A percentile compares a stretch with the other conserved stretches of the same genome.
phyloP scores from a whole-genome alignment of 768 basidiomycete genomes.

The Rhizopogon rudus region DNA sequence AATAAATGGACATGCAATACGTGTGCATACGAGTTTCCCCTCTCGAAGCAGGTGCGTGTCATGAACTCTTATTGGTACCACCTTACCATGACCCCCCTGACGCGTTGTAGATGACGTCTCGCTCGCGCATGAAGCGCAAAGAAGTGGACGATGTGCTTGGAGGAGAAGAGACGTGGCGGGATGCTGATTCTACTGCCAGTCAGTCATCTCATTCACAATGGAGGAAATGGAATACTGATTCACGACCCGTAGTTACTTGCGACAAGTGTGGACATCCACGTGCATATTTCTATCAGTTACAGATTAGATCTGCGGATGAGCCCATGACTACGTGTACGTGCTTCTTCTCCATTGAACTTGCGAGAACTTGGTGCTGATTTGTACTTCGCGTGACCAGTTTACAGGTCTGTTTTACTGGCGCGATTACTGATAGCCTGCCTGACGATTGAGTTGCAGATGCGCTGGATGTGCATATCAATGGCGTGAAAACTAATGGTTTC shows the following conservation, averaged over 20 bases:
- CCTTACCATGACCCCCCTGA: neutral
- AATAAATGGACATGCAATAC: conserved; percentile 94
- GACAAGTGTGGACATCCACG: conserved; percentile 60
- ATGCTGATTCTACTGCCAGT: conserved; percentile 88
- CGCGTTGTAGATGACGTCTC: conserved; percentile 73
- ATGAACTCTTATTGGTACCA: neutral
- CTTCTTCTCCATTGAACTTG: neutral
- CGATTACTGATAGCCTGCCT: neutral
- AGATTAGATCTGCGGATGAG: conserved; percentile 91
- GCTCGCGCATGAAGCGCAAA: conserved; percentile 83
- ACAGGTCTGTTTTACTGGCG: neutral
- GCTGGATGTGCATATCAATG: conserved; percentile 60
- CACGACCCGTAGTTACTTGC: conserved; percentile 36
- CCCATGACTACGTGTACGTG: conserved; percentile 65
- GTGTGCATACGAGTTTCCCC: conserved; percentile 94
- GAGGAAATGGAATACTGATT: neutral
- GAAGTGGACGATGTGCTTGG: conserved; percentile 94
- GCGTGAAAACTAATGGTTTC: conserved; percentile 52
- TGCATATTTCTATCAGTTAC: conserved; percentile 94
- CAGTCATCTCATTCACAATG: conserved; percentile 9
- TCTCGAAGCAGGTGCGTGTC: conserved; percentile 61
- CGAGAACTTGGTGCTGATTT: neutral
- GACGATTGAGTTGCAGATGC: conserved; percentile 37
- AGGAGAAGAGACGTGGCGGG: conserved; percentile 89
- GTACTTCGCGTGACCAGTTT: neutral